Percentiles rank a stretch among this genome's conserved stretches.
phyloP scores from a whole-genome alignment of 2,329 filamentous ascomycete species.

The Aspergillus aculeatinus region DNA sequence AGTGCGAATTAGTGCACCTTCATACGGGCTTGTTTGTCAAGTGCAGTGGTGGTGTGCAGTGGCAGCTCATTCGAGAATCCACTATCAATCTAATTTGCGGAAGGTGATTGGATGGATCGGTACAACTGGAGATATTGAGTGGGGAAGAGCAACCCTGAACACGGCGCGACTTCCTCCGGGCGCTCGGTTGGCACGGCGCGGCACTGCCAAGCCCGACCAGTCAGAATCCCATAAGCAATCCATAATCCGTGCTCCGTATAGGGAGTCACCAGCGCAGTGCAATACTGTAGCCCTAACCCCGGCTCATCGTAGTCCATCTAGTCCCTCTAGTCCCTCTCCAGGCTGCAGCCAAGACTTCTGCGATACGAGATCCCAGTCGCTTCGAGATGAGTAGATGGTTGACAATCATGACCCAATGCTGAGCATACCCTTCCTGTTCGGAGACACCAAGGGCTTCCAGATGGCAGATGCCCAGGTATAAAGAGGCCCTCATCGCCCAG shows the following conservation, averaged over 20 bases:
- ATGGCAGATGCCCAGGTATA: not conserved
- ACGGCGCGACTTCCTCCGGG: not conserved
- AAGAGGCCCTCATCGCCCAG: not conserved
- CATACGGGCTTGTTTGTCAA: not conserved
- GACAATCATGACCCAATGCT: constrained; percentile 1
- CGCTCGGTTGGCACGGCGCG: not conserved
- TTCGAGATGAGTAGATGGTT: not conserved
- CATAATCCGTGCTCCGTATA: not conserved
- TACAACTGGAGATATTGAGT: no score
- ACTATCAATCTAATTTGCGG: not conserved
- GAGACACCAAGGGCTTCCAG: not conserved
- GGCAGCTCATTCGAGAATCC: not conserved
- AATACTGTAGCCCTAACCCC: not conserved
- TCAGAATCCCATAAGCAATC: not conserved
- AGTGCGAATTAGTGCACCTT: not conserved
- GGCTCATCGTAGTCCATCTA: not conserved
- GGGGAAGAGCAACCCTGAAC: no score
- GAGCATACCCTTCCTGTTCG: not conserved
- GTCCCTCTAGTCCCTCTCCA: not conserved
- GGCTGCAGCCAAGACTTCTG: not conserved
- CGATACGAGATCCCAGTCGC: not conserved
- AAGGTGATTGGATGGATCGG: not conserved
- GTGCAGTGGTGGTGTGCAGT: not conserved
- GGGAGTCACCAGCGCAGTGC: no score
- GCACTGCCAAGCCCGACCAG: not conserved